Evolutionary conservation across 2,329 filamentous ascomycete species (phyloP).

Genomic region (Xylariaceae sp.): DNA sequence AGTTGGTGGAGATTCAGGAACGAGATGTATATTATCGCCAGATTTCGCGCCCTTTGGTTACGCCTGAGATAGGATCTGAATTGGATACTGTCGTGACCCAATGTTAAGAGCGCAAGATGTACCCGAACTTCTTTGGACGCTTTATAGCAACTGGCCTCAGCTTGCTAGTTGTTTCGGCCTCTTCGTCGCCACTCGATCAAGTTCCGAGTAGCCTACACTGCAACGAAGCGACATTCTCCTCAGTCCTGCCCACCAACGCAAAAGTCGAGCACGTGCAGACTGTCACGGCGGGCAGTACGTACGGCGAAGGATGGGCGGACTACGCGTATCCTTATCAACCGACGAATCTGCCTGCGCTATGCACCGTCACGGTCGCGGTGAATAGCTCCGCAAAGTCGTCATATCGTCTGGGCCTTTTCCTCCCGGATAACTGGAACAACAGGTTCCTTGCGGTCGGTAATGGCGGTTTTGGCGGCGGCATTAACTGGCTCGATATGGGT

Average conservation of each 20-base stretch:
- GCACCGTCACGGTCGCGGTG: constrained; percentile 35
- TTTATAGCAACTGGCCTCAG: constrained; percentile 9
- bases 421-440: constrained; percentile 36
- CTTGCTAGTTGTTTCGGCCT: constrained; percentile 3
- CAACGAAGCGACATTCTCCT: constrained; percentile 20
- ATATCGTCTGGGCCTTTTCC: constrained; percentile 37
- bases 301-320: constrained; percentile 35
- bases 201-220: constrained; percentile 17
- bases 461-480: constrained; percentile 36
- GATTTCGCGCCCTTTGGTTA: too few species aligned
- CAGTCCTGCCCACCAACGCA: constrained; percentile 25
- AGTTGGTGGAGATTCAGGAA: too few species aligned
- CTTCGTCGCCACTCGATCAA: constrained; percentile 8
- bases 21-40: too few species aligned
- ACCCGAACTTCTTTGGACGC: constrained; percentile 8
- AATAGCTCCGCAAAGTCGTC: constrained; percentile 29
- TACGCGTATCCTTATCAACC: constrained; percentile 34
- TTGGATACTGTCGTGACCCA: too few species aligned
- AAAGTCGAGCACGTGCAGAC: constrained; percentile 29
- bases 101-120: constrained; percentile 6
- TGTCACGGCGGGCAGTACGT: constrained; percentile 31
- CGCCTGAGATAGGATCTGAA: too few species aligned
- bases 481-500: constrained; percentile 35
- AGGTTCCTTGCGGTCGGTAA: constrained; percentile 37
- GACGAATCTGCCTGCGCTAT: constrained; percentile 36